Evolutionary conservation across 2,329 filamentous ascomycete species (phyloP), one percentile per base, ranked within the genome.

Genomic region (Fusarium clavum): DNA sequence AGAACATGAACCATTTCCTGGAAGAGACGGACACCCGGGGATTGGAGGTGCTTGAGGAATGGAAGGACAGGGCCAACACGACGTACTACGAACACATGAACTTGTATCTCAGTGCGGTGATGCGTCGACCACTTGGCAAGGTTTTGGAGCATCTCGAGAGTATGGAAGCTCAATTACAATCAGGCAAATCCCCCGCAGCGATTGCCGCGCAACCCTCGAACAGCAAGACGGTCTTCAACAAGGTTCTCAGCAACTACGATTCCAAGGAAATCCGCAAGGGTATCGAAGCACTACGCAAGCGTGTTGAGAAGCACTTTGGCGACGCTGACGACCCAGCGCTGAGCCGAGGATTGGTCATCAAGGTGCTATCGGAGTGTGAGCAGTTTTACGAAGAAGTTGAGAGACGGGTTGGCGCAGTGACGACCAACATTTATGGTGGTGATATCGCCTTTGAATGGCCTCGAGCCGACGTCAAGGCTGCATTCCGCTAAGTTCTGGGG

Each of bases 1-100:
- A 99, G 80, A 99, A 99, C 80, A 98, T 98, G 94, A 97, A 98
- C 77, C 94, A 97, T 80, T 98, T 97, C 81, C 85, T 96, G 13
- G 94, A 98, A 78, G 94, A 98, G 79, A 92, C 97, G 11, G 93
- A 97, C 72, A 85, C 91, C 18, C 87, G 89, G 20, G 86, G 88
- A 40, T 89, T 96, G 67, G 87, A 92, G 10, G 89, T 97, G 1
- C 86, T 98, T 7, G 90, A 93, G 64, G 90, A 93, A 72, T 98
- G 94, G 93, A 92, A 90, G 76, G 88, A 90, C 41, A 91, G 91
- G 61, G 96, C 95, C 3, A 84, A 87, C 32, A 86, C 89, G 47
- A 94, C 97, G 81, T 90, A 97, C 79, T 84, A 87, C 56, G 94
- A 97, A 80, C 96, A 98, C 79, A 90, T 98, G 89, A 87, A 87